These are phyloP conservation scores for Stellera chamaejasme DNA, from an alignment of 345 rosid genomes.

Conservation along the genomic window DNA sequence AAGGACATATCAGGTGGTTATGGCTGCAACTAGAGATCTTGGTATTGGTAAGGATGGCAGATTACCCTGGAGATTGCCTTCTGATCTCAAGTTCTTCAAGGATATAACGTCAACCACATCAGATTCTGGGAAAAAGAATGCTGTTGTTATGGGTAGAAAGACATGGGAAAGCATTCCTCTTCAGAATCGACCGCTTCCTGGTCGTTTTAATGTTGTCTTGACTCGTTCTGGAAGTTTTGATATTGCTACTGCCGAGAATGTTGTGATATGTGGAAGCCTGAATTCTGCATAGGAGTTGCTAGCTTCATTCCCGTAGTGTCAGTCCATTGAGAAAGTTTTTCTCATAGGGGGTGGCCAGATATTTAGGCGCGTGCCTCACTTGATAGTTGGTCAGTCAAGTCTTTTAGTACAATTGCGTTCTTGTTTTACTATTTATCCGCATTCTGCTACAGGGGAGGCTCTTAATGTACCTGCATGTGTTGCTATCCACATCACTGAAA, in stretches of 20 bases:
- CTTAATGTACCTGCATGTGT: constrained; percentile 74
- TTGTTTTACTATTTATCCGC: too few relatives aligned
- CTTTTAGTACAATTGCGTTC: too few relatives aligned
- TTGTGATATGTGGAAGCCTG: constrained; percentile 76
- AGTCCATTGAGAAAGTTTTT: constrained; percentile 90
- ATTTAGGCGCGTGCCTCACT: constrained; percentile 38
- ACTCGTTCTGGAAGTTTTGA: constrained; percentile 85
- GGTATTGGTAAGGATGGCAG: constrained; percentile 92
- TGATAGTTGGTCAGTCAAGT: too few relatives aligned
- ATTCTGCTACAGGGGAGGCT: constrained; percentile 39
- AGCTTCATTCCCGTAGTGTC: constrained; percentile 68
- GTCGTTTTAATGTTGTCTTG: constrained; percentile 87
- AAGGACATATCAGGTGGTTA: constrained; percentile 75
- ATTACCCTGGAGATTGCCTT: constrained; percentile 77
- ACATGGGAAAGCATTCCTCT: constrained; percentile 91
- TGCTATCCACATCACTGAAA: constrained; percentile 84
- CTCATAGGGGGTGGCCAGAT: constrained; percentile 86
- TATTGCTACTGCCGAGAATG: constrained; percentile 89
- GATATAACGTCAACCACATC: constrained; percentile 52
- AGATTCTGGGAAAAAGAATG: constrained; percentile 73
- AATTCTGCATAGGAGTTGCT: constrained; percentile 67
- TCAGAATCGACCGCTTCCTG: constrained; percentile 60
- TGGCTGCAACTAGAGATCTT: constrained; percentile 78
- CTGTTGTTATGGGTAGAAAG: constrained; percentile 89
- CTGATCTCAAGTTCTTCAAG: constrained; percentile 86